phyloP scores from a whole-genome alignment of 805 yeast species.

The Yarrowia yakushimensis region DNA sequence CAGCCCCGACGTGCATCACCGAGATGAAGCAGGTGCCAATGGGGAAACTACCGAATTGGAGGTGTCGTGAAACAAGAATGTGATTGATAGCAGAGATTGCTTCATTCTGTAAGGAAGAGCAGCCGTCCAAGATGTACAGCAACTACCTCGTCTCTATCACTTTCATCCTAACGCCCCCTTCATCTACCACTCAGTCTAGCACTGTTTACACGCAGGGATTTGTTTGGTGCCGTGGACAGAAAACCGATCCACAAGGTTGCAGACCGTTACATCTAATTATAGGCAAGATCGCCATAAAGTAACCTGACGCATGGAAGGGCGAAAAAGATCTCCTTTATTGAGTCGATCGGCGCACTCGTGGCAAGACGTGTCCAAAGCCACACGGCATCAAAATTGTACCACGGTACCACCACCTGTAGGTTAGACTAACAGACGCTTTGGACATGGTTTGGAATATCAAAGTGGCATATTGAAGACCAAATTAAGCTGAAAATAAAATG shows the following conservation, averaged over 20 bases:
- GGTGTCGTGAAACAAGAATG: neutral
- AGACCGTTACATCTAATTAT: conserved; percentile 5
- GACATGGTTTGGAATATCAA: too few relatives aligned
- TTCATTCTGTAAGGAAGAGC: too few relatives aligned
- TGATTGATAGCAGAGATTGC: neutral
- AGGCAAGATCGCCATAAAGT: neutral
- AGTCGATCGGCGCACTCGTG: neutral
- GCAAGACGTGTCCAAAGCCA: neutral
- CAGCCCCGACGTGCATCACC: neutral
- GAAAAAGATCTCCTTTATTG: neutral
- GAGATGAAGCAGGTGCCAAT: neutral
- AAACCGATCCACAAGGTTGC: neutral
- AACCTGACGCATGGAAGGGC: neutral
- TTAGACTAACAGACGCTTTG: neutral
- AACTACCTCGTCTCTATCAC: too few relatives aligned
- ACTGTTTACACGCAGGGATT: neutral
- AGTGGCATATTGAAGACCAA: too few relatives aligned
- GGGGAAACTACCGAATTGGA: neutral
- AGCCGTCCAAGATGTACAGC: too few relatives aligned
- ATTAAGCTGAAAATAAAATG: too few relatives aligned
- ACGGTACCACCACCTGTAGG: too few relatives aligned
- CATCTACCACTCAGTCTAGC: neutral
- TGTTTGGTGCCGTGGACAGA: neutral
- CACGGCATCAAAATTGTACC: too few relatives aligned
- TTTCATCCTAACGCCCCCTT: too few relatives aligned